Percentiles rank a stretch among this genome's conserved stretches.
Conservation (phyloP, 495 filamentous ascomycete genomes). For the Penicillium paxilli region DNA sequence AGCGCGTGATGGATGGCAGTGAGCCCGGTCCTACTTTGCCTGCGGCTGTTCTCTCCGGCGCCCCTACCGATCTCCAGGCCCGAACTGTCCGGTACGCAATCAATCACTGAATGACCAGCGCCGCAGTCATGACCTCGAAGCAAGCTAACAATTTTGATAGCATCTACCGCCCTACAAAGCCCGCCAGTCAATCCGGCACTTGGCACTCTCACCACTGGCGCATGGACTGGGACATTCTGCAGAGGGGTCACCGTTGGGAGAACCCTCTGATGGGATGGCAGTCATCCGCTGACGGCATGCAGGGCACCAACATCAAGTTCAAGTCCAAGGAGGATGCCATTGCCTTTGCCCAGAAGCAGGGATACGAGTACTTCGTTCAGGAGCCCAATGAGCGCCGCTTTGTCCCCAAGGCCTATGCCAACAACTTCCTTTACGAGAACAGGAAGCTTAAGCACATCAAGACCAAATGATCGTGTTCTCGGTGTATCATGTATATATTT, state of each 20-base stretch:
- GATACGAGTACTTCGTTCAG: conserved; percentile 98
- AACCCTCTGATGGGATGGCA: conserved; percentile 99
- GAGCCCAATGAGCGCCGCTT: conserved; percentile 88
- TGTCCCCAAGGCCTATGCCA: conserved; percentile 90
- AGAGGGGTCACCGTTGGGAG: conserved; percentile 93
- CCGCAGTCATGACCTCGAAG: background rate
- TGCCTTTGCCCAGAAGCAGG: conserved; percentile 94
- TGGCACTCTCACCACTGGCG: conserved; percentile 85
- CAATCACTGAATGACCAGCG: background rate
- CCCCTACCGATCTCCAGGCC: conserved; percentile 89
- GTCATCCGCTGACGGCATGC: conserved; percentile 88
- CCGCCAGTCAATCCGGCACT: conserved; percentile 89
- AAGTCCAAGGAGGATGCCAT: conserved; percentile 94
- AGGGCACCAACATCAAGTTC: conserved; percentile 88
- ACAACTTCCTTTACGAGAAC: conserved; percentile 85
- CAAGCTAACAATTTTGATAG: conserved; percentile 46
- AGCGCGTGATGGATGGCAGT: conserved; percentile 84
- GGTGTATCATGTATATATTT: conserved; percentile 47
- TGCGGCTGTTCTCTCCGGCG: conserved; percentile 86
- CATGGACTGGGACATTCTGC: conserved; percentile 96
- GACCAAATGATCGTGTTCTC: conserved; percentile 69
- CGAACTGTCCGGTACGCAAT: conserved; percentile 79
- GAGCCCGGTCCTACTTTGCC: conserved; percentile 74
- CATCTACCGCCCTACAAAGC: conserved; percentile 86
- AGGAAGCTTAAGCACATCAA: conserved; percentile 89